Conservation (phyloP, 441 rosid species). For the Heliophila coronopifolia region DNA sequence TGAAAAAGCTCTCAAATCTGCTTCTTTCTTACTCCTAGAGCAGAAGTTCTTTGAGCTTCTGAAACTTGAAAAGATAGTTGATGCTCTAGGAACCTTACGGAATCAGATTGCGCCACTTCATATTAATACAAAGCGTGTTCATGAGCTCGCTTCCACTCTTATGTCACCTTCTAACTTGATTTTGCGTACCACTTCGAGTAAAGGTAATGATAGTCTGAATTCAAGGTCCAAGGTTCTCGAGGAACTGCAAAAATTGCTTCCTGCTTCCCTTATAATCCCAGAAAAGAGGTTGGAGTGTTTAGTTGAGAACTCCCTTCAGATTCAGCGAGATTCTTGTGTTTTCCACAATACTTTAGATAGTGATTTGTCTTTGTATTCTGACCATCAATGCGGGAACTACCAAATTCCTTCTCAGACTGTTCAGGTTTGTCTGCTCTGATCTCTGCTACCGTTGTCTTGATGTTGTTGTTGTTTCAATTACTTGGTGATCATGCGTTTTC, state of each 20-base stretch:
- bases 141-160: slow-evolving; percentile 38
- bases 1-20: slow-evolving; percentile 39
- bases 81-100: slow-evolving; percentile 41
- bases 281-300: slow-evolving; percentile 45
- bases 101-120: slow-evolving; percentile 45
- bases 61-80: slow-evolving; percentile 29
- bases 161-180: slow-evolving; percentile 29
- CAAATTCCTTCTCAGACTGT: slow-evolving; percentile 44
- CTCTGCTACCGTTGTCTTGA: background rate
- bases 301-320: slow-evolving; percentile 43
- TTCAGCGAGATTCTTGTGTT: slow-evolving; percentile 40
- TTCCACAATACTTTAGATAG: slow-evolving; percentile 42
- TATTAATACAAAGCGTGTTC: slow-evolving; percentile 38
- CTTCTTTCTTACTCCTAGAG: slow-evolving; percentile 44
- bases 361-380: slow-evolving; percentile 39
- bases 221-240: slow-evolving; percentile 39
- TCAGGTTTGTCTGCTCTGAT: slow-evolving; percentile 35
- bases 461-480: background rate
- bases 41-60: slow-evolving; percentile 48
- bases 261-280: slow-evolving; percentile 41
- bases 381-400: slow-evolving; percentile 39
- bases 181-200: slow-evolving; percentile 19
- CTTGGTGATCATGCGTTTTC: slow-evolving; percentile 8
- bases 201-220: slow-evolving; percentile 28
- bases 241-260: slow-evolving; percentile 45